A percentile compares a stretch with the other conserved stretches of the same genome.
These are phyloP conservation scores for Hypoxylon perforatum DNA, from an alignment of 495 filamentous ascomycete genomes.

Conservation along the genomic window DNA sequence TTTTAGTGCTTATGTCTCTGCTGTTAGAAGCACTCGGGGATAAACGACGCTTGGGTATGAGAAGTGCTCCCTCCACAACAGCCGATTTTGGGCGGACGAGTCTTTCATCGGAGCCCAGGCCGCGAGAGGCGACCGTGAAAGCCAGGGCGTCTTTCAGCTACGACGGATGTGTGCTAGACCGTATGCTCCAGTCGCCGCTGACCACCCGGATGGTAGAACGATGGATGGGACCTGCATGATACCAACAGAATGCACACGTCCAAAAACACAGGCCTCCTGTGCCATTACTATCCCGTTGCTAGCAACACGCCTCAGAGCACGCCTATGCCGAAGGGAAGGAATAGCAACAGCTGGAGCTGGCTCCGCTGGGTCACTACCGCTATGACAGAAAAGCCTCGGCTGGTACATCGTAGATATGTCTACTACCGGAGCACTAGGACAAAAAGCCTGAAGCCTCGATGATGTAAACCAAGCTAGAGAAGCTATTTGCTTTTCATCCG, in stretches of 20 bases:
- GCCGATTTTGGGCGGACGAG: not conserved
- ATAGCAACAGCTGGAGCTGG: not conserved
- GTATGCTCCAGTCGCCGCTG: slow-evolving; percentile 17
- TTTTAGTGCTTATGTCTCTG: slow-evolving; percentile 4
- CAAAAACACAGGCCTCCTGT: not conserved
- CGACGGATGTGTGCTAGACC: slow-evolving; percentile 22
- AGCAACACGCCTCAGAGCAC: slow-evolving; percentile 7
- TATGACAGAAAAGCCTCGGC: slow-evolving; percentile 1
- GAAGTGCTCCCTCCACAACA: not conserved
- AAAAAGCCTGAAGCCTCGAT: slow-evolving; percentile 2
- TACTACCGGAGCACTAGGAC: not conserved
- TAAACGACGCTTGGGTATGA: not conserved
- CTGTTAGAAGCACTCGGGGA: not conserved
- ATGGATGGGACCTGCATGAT: slow-evolving; percentile 20
- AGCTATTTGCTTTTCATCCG: slow-evolving; percentile 11
- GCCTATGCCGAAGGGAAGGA: slow-evolving; percentile 16
- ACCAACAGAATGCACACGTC: slow-evolving; percentile 1
- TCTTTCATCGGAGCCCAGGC: not conserved
- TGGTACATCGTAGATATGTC: not conserved
- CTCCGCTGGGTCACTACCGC: not conserved
- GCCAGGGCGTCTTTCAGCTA: slow-evolving; percentile 30
- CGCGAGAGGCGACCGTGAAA: not conserved
- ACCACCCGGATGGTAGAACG: slow-evolving; percentile 3
- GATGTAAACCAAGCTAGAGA: slow-evolving; percentile 25
- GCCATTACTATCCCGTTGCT: slow-evolving; percentile 3